Base-by-base conservation (phyloP, 78 protist species). In the Capsaspora owczarzaki region DNA sequence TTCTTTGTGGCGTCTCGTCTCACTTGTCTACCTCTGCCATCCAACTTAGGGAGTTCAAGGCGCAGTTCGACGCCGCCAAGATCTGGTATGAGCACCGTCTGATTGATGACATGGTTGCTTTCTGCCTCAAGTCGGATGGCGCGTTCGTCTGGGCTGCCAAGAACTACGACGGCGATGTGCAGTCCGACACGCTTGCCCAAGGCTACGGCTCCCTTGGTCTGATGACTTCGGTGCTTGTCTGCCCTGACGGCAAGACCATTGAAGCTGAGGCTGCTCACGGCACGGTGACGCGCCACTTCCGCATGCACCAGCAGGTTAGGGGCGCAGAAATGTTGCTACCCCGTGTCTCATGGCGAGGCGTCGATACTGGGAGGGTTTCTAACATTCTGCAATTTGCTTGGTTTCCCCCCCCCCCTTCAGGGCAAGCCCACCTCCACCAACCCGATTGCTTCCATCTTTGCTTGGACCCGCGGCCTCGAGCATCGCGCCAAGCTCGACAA, bases 111-210 rank as follows among this genome's bases (percentile, higher is more conserved):
- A 91, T 94, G 94, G 97, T 94, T 10, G 97, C 97, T 20, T 78
- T 68, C 38, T 37, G 49, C 23, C 19, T 89, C 61, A 89, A 89
- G 84, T 41, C 69, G 8, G 33, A 89, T 29, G 97, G 97, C 53
- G 97, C 95, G 33, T 94, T 70, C 82, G 93, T 95, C 42, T 92
- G 95, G 96, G 98, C 98, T 5, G 91, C 95, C 92, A 93, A 93
- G 90, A 95, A 95, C 93, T 93, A 93, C 82, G 98, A 95, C 78
- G 98, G 98, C 41, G 98, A 95, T 66, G 98, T 95, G 25, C 96
- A 93, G 84, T 89, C 94, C 3, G 96, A 92, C 83, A 61, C 56
- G 35, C 93, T 91, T 33, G 96, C 97, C 27, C 33, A 89, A 37
- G 96, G 97, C 40, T 94, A 40, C 47, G 97, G 97, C 46, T 91